Base-by-base conservation (phyloP, 129 eudicot genomes). In the Flaveria bidentis region DNA sequence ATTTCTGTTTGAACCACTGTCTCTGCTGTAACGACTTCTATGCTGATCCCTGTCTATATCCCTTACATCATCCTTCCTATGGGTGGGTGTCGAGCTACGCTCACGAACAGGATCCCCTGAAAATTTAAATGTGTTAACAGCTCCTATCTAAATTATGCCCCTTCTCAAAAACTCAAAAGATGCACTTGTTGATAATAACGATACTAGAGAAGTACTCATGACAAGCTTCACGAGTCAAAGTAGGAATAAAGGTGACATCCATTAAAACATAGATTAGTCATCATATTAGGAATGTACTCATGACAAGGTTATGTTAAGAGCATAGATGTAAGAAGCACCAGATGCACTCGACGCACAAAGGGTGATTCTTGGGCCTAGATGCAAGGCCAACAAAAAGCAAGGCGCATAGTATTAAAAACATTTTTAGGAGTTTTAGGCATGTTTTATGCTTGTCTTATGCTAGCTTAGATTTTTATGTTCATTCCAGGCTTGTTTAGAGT, bases 81-180 rank as follows among this genome's bases (percentile, higher is more conserved):
- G 84, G 53, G 71, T 47, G 45, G 96, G 90, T 62, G 88, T 82
- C 56, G 80, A 78, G 57, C 84, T 83, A 26, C 76, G 89, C 14
- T 78, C 89, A 76, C 74, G 82, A 4, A 30, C 74, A 73, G 93
- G 91, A 67, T 93, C 90, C 72, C 85, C 97, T 93, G 86, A 13
- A 82, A 78, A 74, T 46, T 76, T 45, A 15, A 26, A 52, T 46
- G 72, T 11, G 81, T 83, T 65, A 44, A 28, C 55, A 56, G 46
- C 67, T 71, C 51, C 81, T 83, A 58, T 49, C 39, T 22, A 30
- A 58, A 25, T 51, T 58, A 50, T 79, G 69, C 23, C 8, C 12
- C 66, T 22, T 60, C n/a, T 58, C 60, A 20, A 65, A n/a, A 76
- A n/a, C 74, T 66, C 58, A 67, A 25, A 60, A 30, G 30, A 47